Evolutionary conservation across 306 rosid genomes (phyloP).

Genomic region (Sechiopsis laciniata): DNA sequence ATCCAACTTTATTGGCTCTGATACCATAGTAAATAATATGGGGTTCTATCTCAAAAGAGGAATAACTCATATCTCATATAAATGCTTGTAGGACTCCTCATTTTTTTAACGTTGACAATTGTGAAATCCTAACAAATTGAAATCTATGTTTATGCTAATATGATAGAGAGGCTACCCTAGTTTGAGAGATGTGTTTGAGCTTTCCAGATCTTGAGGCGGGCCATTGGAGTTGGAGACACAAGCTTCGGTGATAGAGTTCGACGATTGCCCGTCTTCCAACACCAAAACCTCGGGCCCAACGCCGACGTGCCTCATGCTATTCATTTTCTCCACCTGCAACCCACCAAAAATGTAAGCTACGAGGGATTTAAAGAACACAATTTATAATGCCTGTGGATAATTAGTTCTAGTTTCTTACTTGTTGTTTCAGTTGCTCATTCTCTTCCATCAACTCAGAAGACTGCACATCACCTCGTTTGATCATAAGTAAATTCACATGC

Average conservation of each 20-base stretch:
- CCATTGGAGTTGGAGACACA: slow-evolving; percentile 44
- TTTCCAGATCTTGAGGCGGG: slow-evolving; percentile 63
- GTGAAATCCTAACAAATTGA: background rate
- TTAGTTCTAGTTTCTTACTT: slow-evolving; percentile 31
- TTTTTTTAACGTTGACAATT: too few species aligned
- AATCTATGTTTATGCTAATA: background rate
- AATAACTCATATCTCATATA: too few species aligned
- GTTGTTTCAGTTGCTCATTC: slow-evolving; percentile 56
- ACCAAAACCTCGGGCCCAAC: slow-evolving; percentile 37
- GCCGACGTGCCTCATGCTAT: slow-evolving; percentile 29
- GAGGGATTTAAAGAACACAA: background rate
- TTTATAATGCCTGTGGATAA: background rate
- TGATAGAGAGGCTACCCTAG: slow-evolving; percentile 55
- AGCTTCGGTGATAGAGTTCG: slow-evolving; percentile 59
- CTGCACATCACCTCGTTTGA: slow-evolving; percentile 29
- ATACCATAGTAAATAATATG: too few species aligned
- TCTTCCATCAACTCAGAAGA: slow-evolving; percentile 61
- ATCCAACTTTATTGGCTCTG: too few species aligned
- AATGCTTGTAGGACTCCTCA: too few species aligned
- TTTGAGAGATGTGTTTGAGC: slow-evolving; percentile 76
- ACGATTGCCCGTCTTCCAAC: slow-evolving; percentile 74
- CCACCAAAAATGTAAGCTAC: background rate
- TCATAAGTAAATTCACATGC: background rate
- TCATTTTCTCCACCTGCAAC: slow-evolving; percentile 37
- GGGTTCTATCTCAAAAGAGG: too few species aligned